A percentile compares a stretch with the other conserved stretches of the same genome.
phyloP scores from a whole-genome alignment of 2,329 filamentous ascomycete genomes.

The Monosporascus sp. region DNA sequence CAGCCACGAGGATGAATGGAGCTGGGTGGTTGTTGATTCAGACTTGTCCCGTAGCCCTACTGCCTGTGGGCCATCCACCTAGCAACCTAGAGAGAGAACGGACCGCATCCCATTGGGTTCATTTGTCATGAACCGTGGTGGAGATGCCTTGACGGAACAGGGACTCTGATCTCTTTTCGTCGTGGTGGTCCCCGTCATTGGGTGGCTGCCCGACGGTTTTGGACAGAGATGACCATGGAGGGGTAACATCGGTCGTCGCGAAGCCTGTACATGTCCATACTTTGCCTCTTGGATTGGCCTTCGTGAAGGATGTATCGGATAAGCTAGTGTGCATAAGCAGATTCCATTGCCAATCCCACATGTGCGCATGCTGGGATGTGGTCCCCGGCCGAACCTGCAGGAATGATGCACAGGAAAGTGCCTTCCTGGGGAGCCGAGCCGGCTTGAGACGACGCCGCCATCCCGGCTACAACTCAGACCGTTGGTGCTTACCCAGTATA shows the following conservation, averaged over 20 bases:
- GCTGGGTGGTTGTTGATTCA: too few species aligned
- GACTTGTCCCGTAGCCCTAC: background rate
- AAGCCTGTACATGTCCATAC: background rate
- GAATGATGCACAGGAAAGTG: background rate
- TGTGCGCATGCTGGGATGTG: background rate
- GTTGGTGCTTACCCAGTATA: background rate
- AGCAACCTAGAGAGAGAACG: background rate
- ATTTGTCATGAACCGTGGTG: background rate
- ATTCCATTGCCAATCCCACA: background rate
- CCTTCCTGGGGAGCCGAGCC: background rate
- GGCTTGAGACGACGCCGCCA: too few species aligned
- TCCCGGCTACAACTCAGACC: too few species aligned
- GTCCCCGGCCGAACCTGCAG: background rate
- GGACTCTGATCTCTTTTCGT: background rate
- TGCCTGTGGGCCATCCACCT: background rate
- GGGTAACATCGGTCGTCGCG: background rate
- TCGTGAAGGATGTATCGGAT: background rate
- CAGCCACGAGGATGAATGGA: too few species aligned
- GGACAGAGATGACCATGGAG: background rate
- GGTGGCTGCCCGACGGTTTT: background rate
- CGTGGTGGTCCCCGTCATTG: background rate
- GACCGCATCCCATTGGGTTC: background rate
- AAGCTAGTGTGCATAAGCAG: background rate
- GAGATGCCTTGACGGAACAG: background rate
- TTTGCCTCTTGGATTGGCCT: background rate